Base-by-base conservation (phyloP, 139 green algal genomes). In the Limnomonas spitsbergensis region DNA sequence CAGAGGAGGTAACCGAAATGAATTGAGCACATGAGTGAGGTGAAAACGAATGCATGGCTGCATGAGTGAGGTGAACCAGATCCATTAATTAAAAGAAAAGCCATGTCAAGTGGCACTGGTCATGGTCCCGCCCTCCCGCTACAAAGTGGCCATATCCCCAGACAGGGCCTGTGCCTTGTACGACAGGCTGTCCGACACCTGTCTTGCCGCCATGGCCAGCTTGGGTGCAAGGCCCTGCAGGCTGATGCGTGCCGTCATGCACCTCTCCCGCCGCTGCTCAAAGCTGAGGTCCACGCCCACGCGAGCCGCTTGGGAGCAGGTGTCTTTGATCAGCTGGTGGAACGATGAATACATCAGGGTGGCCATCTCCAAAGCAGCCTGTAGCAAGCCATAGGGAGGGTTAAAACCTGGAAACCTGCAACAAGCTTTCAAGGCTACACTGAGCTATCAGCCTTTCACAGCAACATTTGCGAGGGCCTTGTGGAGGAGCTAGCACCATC, bases 281-380 rank as follows among this genome's bases (percentile, higher is more conserved):
- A 89, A 90, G 73, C 69, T 88, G 40, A 92, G 56, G 80, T 93
- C 88, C 4, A 91, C 84, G 27, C 88, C 88, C 3, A 89, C 67
- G 26, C 71, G 69, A 14, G 52, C 75, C 1, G 40, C 61, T n/a
- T 73, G 40, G 31, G 66, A 69, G 56, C 80, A 88, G 2, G 79
- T 81, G 7, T 89, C 84, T 29, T 66, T 56, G 29, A 93, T 89
- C 26, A 89, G 29, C 47, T 82, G 78, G 0, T 87, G 84, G 52
- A 90, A 90, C 1, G 66, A 70, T 2, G 75, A 75, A 20, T 75
- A 53, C 36, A 52, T 7, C 20, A 75, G 9, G 26, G 14, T 53
- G 14, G 36, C 34, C 34, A 52, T 52, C 36, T 39, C 9, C 36
- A 75, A 3, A 6, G 26, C 68, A 53, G 36, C 36, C 68, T 75